Percentiles rank a stretch among this genome's conserved stretches.
These are phyloP conservation scores for Selaginella tamariscina DNA, from an alignment of 75 land plant species.

Conservation along the genomic window DNA sequence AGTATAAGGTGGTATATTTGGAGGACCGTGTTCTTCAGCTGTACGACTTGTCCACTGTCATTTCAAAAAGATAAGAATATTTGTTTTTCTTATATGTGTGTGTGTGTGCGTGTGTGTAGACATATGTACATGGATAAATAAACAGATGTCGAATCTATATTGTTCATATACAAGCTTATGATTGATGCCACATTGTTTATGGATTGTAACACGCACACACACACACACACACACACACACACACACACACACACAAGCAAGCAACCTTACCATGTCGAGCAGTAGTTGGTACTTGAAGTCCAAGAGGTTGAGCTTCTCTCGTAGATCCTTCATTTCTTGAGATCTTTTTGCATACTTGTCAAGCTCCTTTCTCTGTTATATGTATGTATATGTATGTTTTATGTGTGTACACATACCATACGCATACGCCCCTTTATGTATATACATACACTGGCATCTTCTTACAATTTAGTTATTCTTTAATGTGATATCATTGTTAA, in stretches of 20 bases:
- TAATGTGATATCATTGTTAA: not conserved
- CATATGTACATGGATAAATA: too few species aligned
- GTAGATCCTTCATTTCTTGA: constrained; percentile 33
- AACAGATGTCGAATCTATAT: too few species aligned
- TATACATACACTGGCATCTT: not conserved
- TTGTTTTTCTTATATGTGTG: not conserved
- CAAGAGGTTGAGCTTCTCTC: constrained; percentile 30
- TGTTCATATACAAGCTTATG: too few species aligned
- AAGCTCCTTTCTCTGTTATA: constrained; percentile 26
- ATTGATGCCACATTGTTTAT: too few species aligned
- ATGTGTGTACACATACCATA: not conserved
- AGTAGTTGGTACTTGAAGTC: constrained; percentile 33
- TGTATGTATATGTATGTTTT: not conserved
- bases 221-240: too few species aligned
- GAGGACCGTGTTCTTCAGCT: not conserved
- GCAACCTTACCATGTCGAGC: constrained; percentile 25
- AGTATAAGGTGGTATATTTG: not conserved
- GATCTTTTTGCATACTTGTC: constrained; percentile 19
- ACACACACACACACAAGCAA: not conserved
- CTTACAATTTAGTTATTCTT: not conserved
- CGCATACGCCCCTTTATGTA: too few species aligned
- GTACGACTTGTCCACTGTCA: not conserved
- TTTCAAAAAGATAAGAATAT: not conserved
- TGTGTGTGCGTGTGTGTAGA: too few species aligned
- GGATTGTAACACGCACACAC: too few species aligned